Conservation (phyloP, 2,329 filamentous ascomycete species). For the Phaeosphaeriaceae sp. region DNA sequence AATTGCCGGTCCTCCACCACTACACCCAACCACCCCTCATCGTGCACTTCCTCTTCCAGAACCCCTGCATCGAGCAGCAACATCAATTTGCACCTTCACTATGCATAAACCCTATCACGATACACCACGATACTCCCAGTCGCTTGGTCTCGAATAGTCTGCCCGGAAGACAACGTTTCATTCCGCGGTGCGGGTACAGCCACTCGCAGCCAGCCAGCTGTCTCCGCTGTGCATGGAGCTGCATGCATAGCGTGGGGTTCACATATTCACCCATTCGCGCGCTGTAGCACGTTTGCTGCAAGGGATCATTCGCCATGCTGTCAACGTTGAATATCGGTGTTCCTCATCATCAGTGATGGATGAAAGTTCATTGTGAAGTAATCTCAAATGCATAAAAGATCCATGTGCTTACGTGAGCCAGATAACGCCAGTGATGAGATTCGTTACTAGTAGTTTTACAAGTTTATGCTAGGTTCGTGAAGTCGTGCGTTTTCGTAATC, state of each 20-base stretch:
- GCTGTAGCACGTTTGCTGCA: no score
- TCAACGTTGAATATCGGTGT: no score
- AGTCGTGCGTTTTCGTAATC: not conserved
- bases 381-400: not conserved
- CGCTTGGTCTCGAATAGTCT: slow-evolving; percentile 5
- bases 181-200: slow-evolving; percentile 3
- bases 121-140: slow-evolving; percentile 31
- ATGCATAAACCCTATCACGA: slow-evolving; percentile 10
- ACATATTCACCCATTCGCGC: not conserved
- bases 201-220: slow-evolving; percentile 10
- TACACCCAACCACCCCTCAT: slow-evolving; percentile 13
- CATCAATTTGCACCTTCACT: not conserved
- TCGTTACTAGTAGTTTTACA: slow-evolving; percentile 9
- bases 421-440: slow-evolving; percentile 4
- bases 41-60: slow-evolving; percentile 25
- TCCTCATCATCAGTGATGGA: not conserved
- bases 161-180: slow-evolving; percentile 1
- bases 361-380: not conserved
- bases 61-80: not conserved
- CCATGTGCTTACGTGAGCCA: no score
- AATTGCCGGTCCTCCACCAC: not conserved
- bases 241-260: slow-evolving; percentile 4
- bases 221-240: slow-evolving; percentile 4
- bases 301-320: no score
- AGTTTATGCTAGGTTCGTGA: slow-evolving; percentile 4